Conservation (phyloP, 2,329 filamentous ascomycete species). For the Fusarium globosum region DNA sequence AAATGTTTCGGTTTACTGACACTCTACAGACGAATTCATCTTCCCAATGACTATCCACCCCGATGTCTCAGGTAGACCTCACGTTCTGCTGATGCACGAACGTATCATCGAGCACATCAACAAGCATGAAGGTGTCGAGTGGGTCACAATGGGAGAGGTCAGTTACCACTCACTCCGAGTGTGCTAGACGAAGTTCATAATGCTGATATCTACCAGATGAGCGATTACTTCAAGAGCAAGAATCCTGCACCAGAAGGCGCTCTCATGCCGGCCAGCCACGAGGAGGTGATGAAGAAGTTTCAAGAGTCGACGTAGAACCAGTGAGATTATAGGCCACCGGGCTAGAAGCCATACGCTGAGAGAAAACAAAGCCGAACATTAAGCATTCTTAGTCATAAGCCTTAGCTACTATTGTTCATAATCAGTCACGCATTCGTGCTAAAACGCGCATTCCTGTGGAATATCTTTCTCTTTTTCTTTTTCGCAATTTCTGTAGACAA, state of each 20-base stretch:
- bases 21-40: not conserved
- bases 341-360: too few relatives aligned
- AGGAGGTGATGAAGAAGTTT: conserved; percentile 4
- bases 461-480: not conserved
- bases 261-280: not conserved
- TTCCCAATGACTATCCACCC: conserved; percentile 81
- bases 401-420: not conserved
- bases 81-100: conserved; percentile 79
- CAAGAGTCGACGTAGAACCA: not conserved
- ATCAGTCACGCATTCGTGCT: not conserved
- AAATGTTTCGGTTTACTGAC: not conserved
- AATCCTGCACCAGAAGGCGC: not conserved
- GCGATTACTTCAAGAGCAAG: conserved; percentile 1
- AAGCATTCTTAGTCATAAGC: too few relatives aligned
- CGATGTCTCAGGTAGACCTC: conserved; percentile 76
- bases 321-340: too few relatives aligned
- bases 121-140: conserved; percentile 68
- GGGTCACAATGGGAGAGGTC: conserved; percentile 73
- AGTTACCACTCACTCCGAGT: not conserved
- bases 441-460: not conserved
- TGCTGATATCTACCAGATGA: not conserved
- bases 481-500: not conserved
- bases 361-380: not conserved
- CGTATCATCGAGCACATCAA: conserved; percentile 74
- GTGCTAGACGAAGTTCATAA: too few relatives aligned